Percentiles rank a stretch among this genome's conserved stretches.
These are phyloP conservation scores for Tirmania nivea DNA, from an alignment of 495 filamentous ascomycete species.

Conservation along the genomic window DNA sequence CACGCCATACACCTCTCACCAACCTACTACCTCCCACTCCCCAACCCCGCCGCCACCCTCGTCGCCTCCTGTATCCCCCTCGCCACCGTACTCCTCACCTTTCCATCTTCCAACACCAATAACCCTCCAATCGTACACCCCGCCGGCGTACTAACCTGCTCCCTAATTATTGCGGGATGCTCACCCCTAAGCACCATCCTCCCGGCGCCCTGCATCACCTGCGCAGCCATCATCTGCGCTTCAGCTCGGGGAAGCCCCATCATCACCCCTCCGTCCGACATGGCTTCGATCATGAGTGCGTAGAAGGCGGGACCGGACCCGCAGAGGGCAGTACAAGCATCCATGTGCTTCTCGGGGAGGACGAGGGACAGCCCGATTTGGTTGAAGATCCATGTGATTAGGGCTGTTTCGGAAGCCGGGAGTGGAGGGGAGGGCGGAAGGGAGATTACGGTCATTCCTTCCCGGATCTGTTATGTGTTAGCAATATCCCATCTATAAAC, in stretches of 20 bases:
- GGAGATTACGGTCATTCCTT: slow-evolving; percentile 65
- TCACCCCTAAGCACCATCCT: slow-evolving; percentile 48
- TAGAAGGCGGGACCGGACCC: slow-evolving; percentile 64
- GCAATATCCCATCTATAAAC: not conserved
- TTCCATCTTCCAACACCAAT: slow-evolving; percentile 53
- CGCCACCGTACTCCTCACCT: slow-evolving; percentile 44
- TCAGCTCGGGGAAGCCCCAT: slow-evolving; percentile 61
- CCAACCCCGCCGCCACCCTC: slow-evolving; percentile 49
- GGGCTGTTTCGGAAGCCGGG: slow-evolving; percentile 25
- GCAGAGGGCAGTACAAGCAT: slow-evolving; percentile 51
- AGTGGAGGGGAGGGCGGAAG: slow-evolving; percentile 36
- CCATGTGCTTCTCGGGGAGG: slow-evolving; percentile 45
- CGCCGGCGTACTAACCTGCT: slow-evolving; percentile 60
- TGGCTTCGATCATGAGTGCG: slow-evolving; percentile 53
- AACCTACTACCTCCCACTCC: slow-evolving; percentile 10
- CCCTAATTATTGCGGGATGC: slow-evolving; percentile 51
- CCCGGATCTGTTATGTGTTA: slow-evolving; percentile 30
- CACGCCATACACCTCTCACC: no score
- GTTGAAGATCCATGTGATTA: slow-evolving; percentile 60
- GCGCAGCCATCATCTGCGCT: slow-evolving; percentile 60
- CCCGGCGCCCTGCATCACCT: slow-evolving; percentile 53
- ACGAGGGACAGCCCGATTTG: slow-evolving; percentile 44
- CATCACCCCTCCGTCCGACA: slow-evolving; percentile 57
- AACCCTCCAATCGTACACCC: slow-evolving; percentile 64
- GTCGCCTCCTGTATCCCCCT: slow-evolving; percentile 60